Conservation (phyloP, 1,284 basidiomycete genomes). For the Amylostereum areolatum region DNA sequence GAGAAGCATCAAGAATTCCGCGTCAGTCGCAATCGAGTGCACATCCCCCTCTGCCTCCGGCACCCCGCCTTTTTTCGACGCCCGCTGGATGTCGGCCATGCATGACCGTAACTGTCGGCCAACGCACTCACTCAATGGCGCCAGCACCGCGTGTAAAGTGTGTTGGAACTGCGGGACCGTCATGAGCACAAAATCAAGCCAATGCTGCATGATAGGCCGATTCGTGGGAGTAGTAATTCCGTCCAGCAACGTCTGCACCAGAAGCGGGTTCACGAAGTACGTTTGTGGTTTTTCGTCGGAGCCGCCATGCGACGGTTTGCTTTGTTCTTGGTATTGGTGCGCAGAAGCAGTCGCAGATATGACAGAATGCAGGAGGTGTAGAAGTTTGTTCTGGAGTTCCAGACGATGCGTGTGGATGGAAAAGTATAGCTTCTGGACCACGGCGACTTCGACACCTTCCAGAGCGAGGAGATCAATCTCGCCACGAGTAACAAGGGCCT, state of each 20-base stretch:
- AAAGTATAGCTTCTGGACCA: conserved; percentile 73
- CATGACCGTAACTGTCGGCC: conserved; percentile 67
- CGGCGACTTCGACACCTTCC: conserved; percentile 60
- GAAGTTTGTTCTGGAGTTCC: conserved; percentile 87
- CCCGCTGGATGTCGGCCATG: conserved; percentile 49
- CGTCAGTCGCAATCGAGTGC: conserved; percentile 58
- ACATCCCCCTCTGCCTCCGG: conserved; percentile 29
- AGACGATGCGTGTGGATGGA: conserved; percentile 66
- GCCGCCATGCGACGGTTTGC: conserved; percentile 11
- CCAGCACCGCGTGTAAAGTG: conserved; percentile 59
- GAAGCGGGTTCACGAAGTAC: conserved; percentile 58
- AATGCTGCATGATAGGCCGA: conserved; percentile 82
- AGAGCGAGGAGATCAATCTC: conserved; percentile 61
- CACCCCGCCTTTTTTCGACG: conserved; percentile 28
- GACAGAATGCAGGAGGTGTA: conserved; percentile 85
- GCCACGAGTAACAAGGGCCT: conserved; percentile 75
- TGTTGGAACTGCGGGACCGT: conserved; percentile 81
- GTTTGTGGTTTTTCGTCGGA: conserved; percentile 16
- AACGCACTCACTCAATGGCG: conserved; percentile 77
- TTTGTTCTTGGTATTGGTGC: conserved; percentile 18
- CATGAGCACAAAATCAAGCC: conserved; percentile 95
- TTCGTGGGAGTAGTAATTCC: conserved; percentile 71
- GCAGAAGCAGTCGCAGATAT: conserved; percentile 43
- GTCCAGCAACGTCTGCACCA: conserved; percentile 76
- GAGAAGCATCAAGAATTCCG: conserved; percentile 79